A percentile compares a stretch with the other conserved stretches of the same genome.
Evolutionary conservation across 2,329 filamentous ascomycete species (phyloP).

Genomic region (Lecanicillium sp.): DNA sequence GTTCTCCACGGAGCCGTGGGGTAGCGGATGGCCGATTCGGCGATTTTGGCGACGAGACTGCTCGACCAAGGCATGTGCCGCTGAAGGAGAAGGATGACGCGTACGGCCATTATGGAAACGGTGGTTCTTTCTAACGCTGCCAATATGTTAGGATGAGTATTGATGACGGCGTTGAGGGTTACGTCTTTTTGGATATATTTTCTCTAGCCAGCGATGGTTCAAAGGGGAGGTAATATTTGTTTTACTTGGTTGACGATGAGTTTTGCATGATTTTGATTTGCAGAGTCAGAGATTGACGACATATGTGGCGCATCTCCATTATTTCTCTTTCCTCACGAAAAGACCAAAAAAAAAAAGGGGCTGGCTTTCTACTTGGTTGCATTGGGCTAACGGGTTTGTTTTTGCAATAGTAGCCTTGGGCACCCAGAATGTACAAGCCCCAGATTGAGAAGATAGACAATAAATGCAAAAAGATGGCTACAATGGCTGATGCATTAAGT

Average conservation of each 20-base stretch:
- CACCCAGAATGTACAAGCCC: constrained; percentile 18
- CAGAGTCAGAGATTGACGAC: neutral
- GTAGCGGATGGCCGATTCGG: constrained; percentile 18
- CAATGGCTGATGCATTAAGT: neutral
- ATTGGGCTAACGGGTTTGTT: constrained; percentile 5
- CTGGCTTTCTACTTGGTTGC: neutral
- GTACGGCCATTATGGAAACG: constrained; percentile 28
- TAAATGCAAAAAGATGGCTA: constrained; percentile 16
- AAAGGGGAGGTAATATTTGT: neutral
- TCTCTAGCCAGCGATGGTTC: neutral
- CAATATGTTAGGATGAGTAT: neutral
- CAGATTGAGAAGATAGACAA: constrained; percentile 14
- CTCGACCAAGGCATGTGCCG: constrained; percentile 21
- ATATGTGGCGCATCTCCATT: neutral
- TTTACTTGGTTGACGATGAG: neutral
- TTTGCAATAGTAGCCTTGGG: constrained; percentile 18
- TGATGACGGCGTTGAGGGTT: neutral
- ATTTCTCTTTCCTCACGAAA: neutral
- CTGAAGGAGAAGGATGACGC: constrained; percentile 30
- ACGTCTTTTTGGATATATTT: neutral
- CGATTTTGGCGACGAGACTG: constrained; percentile 24
- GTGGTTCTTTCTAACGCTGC: neutral
- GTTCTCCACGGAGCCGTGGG: constrained; percentile 17
- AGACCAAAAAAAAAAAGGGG: neutral
- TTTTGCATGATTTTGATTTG: neutral